Evolutionary conservation across 345 rosid genomes (phyloP), one percentile per base, ranked within the genome.

Genomic region (Nasturtium officinale): DNA sequence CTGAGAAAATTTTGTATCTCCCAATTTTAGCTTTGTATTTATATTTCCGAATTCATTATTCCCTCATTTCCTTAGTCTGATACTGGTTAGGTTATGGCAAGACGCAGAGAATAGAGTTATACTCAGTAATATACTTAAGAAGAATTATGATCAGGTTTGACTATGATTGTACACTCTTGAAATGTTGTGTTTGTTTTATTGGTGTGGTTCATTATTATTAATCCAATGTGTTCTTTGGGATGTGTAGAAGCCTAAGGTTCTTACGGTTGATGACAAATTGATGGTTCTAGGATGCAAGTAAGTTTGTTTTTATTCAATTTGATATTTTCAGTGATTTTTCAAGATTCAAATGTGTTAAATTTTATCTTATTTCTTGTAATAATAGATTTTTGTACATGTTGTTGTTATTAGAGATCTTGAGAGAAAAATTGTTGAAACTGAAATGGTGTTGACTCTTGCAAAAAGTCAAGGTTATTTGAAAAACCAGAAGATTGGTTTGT

Each of bases 21-120:
- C 25, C 54, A 18, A 8, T 10, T 11, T 8, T 9, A 0, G 52
- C 25, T 46, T 46, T 6, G 21, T 18, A 50, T 50, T 20, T n/a
- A n/a, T n/a, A n/a, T n/a, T n/a, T n/a, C n/a, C n/a, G n/a, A n/a
- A n/a, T n/a, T n/a, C n/a, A n/a, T n/a, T n/a, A n/a, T n/a, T n/a
- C n/a, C n/a, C n/a, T n/a, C n/a, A n/a, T n/a, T n/a, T n/a, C n/a
- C n/a, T n/a, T n/a, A n/a, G n/a, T n/a, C n/a, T n/a, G n/a, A n/a
- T n/a, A n/a, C n/a, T n/a, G 29, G n/a, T 60, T 81, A 91, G 96
- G 87, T 87, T 95, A 79, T 95, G 97, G 99, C 97, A 95, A 87
- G 99, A 95, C 47, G 85, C 96, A 7, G 96, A 91, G 85, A 88
- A 84, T 75, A 85, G 99, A 82, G 79, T 75, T 8, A 55, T 91